Evolutionary conservation across 73 alveolate species (phyloP), one percentile per base, ranked within the genome.

Genomic region (Stentor coeruleus): DNA sequence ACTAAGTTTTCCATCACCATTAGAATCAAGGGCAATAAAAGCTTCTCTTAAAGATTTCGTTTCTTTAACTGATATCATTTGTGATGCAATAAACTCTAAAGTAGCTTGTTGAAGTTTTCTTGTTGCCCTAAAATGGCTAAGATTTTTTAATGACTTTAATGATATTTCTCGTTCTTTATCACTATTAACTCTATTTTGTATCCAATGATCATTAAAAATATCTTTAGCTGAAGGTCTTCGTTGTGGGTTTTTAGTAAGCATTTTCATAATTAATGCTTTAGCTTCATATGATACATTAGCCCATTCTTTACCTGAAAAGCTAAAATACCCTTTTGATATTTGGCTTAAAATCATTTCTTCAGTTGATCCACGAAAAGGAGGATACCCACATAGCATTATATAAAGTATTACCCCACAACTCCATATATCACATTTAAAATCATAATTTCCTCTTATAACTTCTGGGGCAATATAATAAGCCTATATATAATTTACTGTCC

Each of bases 1-100:
- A 74, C 91, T 85, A 58, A 94, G 85, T 33, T 90, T 89, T 39
- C 98, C 98, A 81, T 91, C 97, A 0, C 91, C 91, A 74, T 93
- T 91, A 40, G 92, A 72, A 60, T 93, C 98, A 75, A 93, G 87
- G 59, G 83, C 77, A 14, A 80, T 82, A 86, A 93, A 93, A 42
- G 89, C 89, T 76, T 91, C 91, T 38, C 94, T 79, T 72, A 93
- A 88, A 39, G 81, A 90, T 74, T 82, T 74, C 11, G 89, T 81
- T 82, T 91, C 91, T 59, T 89, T 88, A 42, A 86, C 74, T 30
- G 72, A 58, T 26, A 89, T 74, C 74, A 92, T 72, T 84, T 92
- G 85, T 83, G 76, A 87, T n/a, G 90, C 94, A 35, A 92, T 88
- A 81, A 82, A 92, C 20, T 92, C 85, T 73, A 92, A 57, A 6